Base-by-base conservation (phyloP, 1,284 basidiomycete species). In the Volvariella volvacea region DNA sequence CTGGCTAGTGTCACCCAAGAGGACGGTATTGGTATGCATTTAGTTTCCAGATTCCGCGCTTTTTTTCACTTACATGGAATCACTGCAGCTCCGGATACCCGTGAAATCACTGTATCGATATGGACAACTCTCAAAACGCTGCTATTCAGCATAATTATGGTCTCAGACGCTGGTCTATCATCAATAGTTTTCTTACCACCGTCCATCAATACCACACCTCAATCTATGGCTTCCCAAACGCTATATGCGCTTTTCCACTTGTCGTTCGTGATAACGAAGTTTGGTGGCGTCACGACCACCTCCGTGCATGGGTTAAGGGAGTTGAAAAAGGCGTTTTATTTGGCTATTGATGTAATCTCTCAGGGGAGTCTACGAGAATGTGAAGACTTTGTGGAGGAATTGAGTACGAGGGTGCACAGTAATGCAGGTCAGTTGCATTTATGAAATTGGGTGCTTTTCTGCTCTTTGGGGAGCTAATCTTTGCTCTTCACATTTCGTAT, bases 191-290 rank as follows among this genome's bases (percentile, higher is more conserved):
- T 74, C 55, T 55, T 76, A n/a, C 67, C 68, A 10, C 67, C 67
- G 20, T 40, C 48, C 50, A 32, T 41, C 41, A 31, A 32, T 34
- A 14, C 59, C 15, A 67, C 68, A 1, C 67, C 78, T 7, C 65
- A 71, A 1, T 53, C 65, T 3, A 62, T 84, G 9, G 73, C 80
- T 1, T 59, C 73, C 3, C 60, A 65, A 8, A 66, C 71, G 2
- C 62, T 88, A 0, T 67, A 70, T 22, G 74, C 71, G 0, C 66
- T 87, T 8, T 75, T 71, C 12, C 73, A 79, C 52, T 63, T 87
- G n/a, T 75, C 84, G 0, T 84, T 84, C 52, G 72, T 87, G 30
- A 73, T 88, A 4, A 74, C 80, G 2, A 76, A 83, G 52, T 88
- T 88, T 52, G 85, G 86, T 2, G 84, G 86, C 4, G 71, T 84